A percentile compares a stretch with the other conserved stretches of the same genome.
These are phyloP conservation scores for Pyronema domesticum DNA, from an alignment of 495 filamentous ascomycete genomes.

Conservation along the genomic window DNA sequence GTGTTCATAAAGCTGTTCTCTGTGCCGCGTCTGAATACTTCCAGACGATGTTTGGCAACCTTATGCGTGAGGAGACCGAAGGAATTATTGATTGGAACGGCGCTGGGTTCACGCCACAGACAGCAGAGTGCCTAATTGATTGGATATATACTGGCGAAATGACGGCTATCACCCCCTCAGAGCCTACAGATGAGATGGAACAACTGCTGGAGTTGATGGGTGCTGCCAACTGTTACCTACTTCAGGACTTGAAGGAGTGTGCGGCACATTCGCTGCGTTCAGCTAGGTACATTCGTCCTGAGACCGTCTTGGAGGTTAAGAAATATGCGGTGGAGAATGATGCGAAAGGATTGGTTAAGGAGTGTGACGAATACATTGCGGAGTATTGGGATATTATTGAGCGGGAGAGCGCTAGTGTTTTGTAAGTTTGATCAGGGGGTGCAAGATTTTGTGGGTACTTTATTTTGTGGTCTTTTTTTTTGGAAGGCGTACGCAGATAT, in stretches of 20 bases:
- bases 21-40: not conserved
- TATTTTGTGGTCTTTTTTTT: no score
- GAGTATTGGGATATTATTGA: slow-evolving; percentile 1
- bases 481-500: no score
- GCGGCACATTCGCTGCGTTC: not conserved
- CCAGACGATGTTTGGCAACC: not conserved
- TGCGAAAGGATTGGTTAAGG: not conserved
- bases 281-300: not conserved
- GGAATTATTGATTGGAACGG: not conserved
- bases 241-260: not conserved
- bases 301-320: not conserved
- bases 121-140: not conserved
- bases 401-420: not conserved
- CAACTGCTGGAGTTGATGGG: not conserved
- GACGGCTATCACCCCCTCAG: not conserved
- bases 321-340: not conserved
- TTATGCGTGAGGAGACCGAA: not conserved
- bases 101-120: not conserved
- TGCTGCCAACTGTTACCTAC: not conserved
- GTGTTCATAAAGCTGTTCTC: not conserved
- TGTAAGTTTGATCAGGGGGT: not conserved
- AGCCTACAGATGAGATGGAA: not conserved
- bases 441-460: no score
- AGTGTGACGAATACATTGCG: not conserved
- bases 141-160: slow-evolving; percentile 1